phyloP scores from a whole-genome alignment of 139 green algal genomes.

The Chlorella sorokiniana region DNA sequence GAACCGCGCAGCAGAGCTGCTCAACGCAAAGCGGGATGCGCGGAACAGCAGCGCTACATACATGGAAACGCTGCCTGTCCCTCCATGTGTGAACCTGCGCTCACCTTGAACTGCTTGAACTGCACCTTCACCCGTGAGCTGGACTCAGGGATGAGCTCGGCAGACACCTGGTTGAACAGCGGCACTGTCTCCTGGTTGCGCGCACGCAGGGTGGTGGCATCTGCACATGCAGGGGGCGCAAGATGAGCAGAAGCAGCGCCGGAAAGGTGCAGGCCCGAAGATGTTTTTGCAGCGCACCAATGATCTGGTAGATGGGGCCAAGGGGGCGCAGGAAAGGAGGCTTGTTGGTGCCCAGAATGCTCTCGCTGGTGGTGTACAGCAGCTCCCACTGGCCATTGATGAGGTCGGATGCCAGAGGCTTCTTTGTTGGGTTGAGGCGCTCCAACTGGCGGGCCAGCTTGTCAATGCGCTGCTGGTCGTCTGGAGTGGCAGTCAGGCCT shows the following conservation, averaged over 20 bases:
- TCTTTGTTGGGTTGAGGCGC: constrained; percentile 70
- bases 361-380: constrained; percentile 87
- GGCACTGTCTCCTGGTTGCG: constrained; percentile 80
- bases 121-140: constrained; percentile 70
- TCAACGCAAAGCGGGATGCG: too few species aligned
- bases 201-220: constrained; percentile 69
- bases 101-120: constrained; percentile 75
- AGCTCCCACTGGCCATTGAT: constrained; percentile 82
- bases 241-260: not conserved
- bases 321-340: constrained; percentile 70
- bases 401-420: constrained; percentile 56
- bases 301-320: constrained; percentile 86
- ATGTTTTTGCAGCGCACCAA: constrained; percentile 53
- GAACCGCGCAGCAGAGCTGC: not conserved
- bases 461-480: constrained; percentile 64
- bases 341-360: constrained; percentile 77
- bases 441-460: constrained; percentile 66
- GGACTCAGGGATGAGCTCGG: constrained; percentile 71
- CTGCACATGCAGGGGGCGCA: constrained; percentile 23
- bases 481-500: constrained; percentile 53
- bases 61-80: too few species aligned
- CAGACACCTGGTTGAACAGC: constrained; percentile 84
- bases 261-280: not conserved
- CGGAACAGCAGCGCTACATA: too few species aligned
- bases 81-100: not conserved